Conservation (phyloP, 108 stramenopile genomes). For the Pseudonitzschia multistriata region DNA sequence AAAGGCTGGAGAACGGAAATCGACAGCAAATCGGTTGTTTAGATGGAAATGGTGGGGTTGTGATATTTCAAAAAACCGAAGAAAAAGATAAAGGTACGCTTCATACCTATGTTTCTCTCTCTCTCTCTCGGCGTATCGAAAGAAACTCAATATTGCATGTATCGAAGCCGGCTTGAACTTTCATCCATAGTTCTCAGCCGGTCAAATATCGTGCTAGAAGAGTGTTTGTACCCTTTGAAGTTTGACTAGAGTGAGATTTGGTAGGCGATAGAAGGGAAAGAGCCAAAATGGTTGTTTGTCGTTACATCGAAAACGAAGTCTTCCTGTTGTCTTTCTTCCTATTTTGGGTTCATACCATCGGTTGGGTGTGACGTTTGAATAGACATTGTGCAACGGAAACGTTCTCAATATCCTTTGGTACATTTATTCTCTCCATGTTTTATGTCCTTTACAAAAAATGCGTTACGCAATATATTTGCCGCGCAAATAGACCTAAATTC, state of each 20-base stretch:
- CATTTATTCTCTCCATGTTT: not conserved
- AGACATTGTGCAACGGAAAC: constrained; percentile 37
- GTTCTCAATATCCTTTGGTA: constrained; percentile 56
- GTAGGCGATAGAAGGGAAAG: not conserved
- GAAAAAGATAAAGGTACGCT: not conserved
- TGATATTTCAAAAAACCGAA: constrained; percentile 19
- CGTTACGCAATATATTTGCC: not conserved
- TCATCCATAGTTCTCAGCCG: constrained; percentile 22
- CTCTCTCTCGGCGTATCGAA: no score
- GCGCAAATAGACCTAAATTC: not conserved
- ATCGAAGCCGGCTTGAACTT: constrained; percentile 49
- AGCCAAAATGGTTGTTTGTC: constrained; percentile 11
- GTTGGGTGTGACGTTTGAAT: constrained; percentile 69
- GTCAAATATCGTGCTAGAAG: constrained; percentile 58
- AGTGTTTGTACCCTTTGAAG: not conserved
- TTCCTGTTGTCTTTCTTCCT: not conserved
- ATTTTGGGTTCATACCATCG: not conserved
- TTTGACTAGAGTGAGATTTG: not conserved
- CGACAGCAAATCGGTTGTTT: constrained; percentile 47
- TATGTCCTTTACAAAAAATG: not conserved
- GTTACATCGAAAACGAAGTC: constrained; percentile 17
- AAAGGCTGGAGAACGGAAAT: constrained; percentile 39
- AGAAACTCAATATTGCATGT: constrained; percentile 28
- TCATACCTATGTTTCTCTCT: not conserved
- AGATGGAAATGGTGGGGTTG: constrained; percentile 17